phyloP scores from a whole-genome alignment of 345 rosid species.

The Brassica cretica region DNA sequence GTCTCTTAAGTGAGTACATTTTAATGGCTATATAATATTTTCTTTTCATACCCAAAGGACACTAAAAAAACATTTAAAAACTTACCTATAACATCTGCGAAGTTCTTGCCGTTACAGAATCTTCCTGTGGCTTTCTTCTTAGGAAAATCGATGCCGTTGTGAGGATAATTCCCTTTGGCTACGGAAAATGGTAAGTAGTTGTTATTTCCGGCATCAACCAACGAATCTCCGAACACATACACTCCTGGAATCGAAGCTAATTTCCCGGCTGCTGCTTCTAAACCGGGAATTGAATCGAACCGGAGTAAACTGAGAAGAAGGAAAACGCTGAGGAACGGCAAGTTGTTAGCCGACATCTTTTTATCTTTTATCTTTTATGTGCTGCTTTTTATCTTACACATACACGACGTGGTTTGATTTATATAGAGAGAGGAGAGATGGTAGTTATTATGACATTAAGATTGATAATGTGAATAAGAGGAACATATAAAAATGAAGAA shows the following conservation, averaged over 20 bases:
- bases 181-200: conserved; percentile 40
- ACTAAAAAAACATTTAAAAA: neutral
- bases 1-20: neutral
- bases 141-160: conserved; percentile 58
- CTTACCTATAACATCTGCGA: conserved; percentile 50
- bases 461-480: neutral
- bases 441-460: neutral
- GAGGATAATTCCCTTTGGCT: conserved; percentile 48
- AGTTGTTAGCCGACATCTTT: conserved; percentile 30
- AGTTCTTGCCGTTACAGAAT: conserved; percentile 59
- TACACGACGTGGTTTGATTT: conserved; percentile 3
- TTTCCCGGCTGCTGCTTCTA: conserved; percentile 28
- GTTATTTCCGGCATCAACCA: conserved; percentile 58
- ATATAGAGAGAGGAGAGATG: neutral
- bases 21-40: neutral
- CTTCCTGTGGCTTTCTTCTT: conserved; percentile 52
- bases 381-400: no score
- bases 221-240: conserved; percentile 60
- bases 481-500: neutral
- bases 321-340: neutral
- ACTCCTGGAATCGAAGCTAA: conserved; percentile 41
- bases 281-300: conserved; percentile 18
- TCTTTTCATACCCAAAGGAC: neutral
- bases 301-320: conserved; percentile 23
- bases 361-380: no score